Base-by-base conservation (phyloP, 176 grass and related monocot genomes). In the Aegilops bicornis region DNA sequence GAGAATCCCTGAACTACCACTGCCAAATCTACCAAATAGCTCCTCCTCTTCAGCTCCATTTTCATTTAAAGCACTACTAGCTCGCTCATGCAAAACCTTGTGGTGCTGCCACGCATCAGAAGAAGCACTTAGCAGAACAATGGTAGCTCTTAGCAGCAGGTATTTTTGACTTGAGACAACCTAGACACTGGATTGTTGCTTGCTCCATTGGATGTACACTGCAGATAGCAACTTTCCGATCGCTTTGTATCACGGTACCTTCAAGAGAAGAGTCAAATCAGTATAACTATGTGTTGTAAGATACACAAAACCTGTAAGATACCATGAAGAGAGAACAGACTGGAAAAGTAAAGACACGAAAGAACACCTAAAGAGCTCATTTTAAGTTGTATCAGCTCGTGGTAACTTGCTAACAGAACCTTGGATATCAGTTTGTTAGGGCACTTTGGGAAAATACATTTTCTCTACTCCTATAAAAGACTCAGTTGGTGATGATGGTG, bases 61-160 rank as follows among this genome's bases (percentile, higher is more conserved):
- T 90, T 99, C 97, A 86, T 89, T 93, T 59, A 92, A 40, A 63
- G 92, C 81, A 86, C 81, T 99, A 84, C 72, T 92, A 24, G 97
- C 97, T 30, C 88, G 92, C 63, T 99, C 97, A 87, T 99, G 97
- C 83, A 99, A 91, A 86, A 90, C 89, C 69, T 88, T 90, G 83
- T 99, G 97, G 73, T 95, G 94, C 85, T 93, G 94, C 97, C 97
- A 99, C 40, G 94, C 94, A 88, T 97, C 97, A 79, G 91, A 86
- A n/a, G 78, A 99, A 99, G 64, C 97, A 99, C 84, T 89, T 99
- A 69, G 97, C 70, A 24, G 92, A 91, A 85, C 97, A 99, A 70
- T 99, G 97, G 39, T 95, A 99, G 77, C 97, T 99, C 89, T 96
- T 99, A 40, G 89, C 86, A 86, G 90, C 78, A 82, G 97, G 97